Conservation (phyloP, 805 yeast genomes). For the Yamadazyma tumulicola region DNA sequence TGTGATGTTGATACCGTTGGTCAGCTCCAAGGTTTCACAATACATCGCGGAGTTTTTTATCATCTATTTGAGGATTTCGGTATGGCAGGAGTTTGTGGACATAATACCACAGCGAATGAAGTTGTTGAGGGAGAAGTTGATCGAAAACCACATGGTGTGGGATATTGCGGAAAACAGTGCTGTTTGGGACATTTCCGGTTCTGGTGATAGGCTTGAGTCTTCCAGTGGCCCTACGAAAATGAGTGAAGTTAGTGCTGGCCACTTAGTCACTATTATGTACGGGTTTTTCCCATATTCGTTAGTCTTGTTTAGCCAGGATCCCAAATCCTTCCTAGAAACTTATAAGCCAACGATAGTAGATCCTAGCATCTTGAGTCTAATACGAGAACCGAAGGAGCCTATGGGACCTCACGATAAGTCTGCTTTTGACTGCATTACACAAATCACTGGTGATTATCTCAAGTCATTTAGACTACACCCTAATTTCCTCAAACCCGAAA, state of each 20-base stretch:
- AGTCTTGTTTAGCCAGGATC: constrained; percentile 38
- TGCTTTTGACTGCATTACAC: constrained; percentile 3
- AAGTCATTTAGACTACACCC: constrained; percentile 47
- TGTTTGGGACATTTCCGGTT: constrained; percentile 18
- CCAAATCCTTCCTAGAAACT: constrained; percentile 28
- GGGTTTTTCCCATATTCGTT: constrained; percentile 56
- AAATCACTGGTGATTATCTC: constrained; percentile 23
- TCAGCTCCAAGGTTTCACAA: constrained; percentile 28
- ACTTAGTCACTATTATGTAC: constrained; percentile 49
- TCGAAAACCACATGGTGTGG: constrained; percentile 14
- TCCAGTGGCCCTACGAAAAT: background rate
- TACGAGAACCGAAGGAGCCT: background rate
- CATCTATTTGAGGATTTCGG: constrained; percentile 38
- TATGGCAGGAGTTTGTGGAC: constrained; percentile 20
- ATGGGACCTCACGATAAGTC: constrained; percentile 3
- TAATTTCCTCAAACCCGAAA: constrained; percentile 30
- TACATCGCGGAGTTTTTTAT: constrained; percentile 42
- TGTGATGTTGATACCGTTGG: constrained; percentile 41
- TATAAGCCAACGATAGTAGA: constrained; percentile 15
- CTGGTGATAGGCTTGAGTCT: constrained; percentile 7
- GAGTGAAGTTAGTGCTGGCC: constrained; percentile 18
- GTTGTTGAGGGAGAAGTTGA: constrained; percentile 5
- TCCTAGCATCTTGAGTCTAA: constrained; percentile 5
- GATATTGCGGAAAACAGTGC: constrained; percentile 7
- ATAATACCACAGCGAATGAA: constrained; percentile 11